Base-by-base conservation (phyloP, 768 basidiomycete species). In the Suillus ampliporus region DNA sequence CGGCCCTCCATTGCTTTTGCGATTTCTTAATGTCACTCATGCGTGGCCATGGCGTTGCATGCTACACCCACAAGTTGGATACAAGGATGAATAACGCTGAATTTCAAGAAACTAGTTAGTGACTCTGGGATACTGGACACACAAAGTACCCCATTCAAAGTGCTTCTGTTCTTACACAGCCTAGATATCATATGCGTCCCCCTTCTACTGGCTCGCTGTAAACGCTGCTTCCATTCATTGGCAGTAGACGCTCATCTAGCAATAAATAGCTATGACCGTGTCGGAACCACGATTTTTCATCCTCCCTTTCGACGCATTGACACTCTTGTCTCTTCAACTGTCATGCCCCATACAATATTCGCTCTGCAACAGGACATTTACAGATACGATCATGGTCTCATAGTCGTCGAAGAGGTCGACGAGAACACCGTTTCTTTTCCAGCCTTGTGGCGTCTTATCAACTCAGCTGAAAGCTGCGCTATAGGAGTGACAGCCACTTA, bases 401-500 rank as follows among this genome's bases (percentile, higher is more conserved):
- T 84, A 52, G 60, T 48, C 0, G 75, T 81, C 10, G 67, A 65
- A 9, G 61, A 65, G 5, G 69, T 69, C 56, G 63, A 76, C 15
- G 72, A 77, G 35, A 67, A 65, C 57, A 64, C 64, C n/a, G 44
- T 83, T 26, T 64, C 28, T n/a, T 34, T 57, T 13, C 54, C 34
- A 9, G 54, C 72, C 14, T 47, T 82, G 28, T 62, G 67, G 10
- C 61, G 61, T 1, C 76, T 85, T 21, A 47, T 78, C 40, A 60
- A 69, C 21, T 67, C 76, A 0, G 57, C 72, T 17, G 19, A 50
- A 11, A 69, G 69, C 23, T 58, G 68, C 23, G 44, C 65, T 28
- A 62, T 83, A 34, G 85, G 84, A 5, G 61, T 86, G 5, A 77
- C 85, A 9, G 80, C 83, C 0, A 71, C 73, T 0, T 84, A 82